These are phyloP conservation scores for Beauveria scarabaeidicola DNA, from an alignment of 2,329 filamentous ascomycete species.

Conservation along the genomic window DNA sequence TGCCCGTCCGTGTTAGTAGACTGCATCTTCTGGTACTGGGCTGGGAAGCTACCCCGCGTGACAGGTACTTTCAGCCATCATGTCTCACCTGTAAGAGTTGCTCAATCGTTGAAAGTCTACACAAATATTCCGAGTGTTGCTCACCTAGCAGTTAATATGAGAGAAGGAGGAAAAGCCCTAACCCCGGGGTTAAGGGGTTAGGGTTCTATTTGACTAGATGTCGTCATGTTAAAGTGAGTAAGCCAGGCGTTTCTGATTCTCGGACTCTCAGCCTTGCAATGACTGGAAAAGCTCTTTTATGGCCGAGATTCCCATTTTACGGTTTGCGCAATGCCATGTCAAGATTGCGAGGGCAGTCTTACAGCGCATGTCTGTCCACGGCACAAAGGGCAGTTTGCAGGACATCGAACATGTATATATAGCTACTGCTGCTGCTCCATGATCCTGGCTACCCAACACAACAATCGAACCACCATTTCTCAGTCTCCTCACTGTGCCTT, in stretches of 20 bases:
- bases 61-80: no score
- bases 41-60: neutral
- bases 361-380: no score
- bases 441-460: neutral
- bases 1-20: slow-evolving; percentile 18
- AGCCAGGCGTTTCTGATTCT: neutral
- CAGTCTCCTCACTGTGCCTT: neutral
- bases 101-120: no score
- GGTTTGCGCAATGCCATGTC: neutral
- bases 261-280: neutral
- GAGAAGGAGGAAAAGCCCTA: no score
- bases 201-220: no score
- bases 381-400: neutral
- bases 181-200: no score
- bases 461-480: neutral
- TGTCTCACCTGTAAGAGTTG: no score
- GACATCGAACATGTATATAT: neutral
- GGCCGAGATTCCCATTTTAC: neutral
- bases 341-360: neutral
- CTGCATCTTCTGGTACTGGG: neutral
- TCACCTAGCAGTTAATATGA: no score
- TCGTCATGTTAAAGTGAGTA: neutral
- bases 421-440: neutral
- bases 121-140: no score
- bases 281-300: neutral